phyloP scores from a whole-genome alignment of 192 early-diverging fungal species.

The Powellomyces hirtus region DNA sequence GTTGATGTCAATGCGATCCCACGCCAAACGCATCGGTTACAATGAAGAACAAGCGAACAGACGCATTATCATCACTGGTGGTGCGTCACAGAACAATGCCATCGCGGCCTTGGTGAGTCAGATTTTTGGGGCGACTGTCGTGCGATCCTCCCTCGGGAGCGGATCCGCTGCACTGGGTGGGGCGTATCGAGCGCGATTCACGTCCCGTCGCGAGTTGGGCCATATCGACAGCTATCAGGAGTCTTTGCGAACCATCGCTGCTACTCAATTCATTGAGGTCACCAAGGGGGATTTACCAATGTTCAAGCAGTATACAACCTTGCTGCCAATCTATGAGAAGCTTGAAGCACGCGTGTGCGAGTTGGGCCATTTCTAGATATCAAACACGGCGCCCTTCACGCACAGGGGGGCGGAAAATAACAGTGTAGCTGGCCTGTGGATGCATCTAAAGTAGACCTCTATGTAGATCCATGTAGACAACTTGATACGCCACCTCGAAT shows the following conservation, averaged over 20 bases:
- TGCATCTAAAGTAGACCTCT: too few relatives aligned
- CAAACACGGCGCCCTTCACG: too few relatives aligned
- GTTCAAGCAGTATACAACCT: background rate
- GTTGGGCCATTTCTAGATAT: background rate
- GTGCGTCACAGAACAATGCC: conserved; percentile 60
- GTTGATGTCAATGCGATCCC: conserved; percentile 65
- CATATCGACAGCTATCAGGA: background rate
- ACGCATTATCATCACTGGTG: conserved; percentile 71
- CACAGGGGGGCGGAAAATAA: too few relatives aligned
- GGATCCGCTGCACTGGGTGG: conserved; percentile 65
- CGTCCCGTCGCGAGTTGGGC: background rate
- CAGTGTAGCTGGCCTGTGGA: too few relatives aligned
- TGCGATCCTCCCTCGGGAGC: conserved; percentile 24
- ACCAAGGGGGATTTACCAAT: background rate
- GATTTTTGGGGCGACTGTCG: conserved; percentile 69
- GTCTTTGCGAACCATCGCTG: background rate
- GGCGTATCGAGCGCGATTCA: conserved; percentile 52
- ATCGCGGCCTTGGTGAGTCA: conserved; percentile 63
- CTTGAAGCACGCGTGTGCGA: background rate
- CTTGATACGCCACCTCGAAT: too few relatives aligned
- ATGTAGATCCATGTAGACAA: too few relatives aligned
- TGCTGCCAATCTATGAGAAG: conserved; percentile 4
- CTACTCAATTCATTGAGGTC: background rate
- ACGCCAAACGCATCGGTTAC: conserved; percentile 12
- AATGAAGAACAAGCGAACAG: background rate